Conservation (phyloP, 225 moss, liverwort and hornwort genomes). For the Physcomitrellopsis africana region DNA sequence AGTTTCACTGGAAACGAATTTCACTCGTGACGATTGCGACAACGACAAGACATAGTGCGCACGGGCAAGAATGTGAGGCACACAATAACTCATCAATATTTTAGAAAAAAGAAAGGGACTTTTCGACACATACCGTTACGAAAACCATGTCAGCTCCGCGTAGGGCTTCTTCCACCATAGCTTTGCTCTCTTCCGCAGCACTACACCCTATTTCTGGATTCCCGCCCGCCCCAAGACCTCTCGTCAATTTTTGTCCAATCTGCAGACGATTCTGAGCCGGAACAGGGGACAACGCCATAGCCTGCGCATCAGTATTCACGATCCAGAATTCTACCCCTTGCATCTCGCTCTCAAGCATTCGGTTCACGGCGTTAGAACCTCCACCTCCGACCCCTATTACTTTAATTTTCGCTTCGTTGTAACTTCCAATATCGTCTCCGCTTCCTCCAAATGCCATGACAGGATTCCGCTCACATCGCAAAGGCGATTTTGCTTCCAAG, state of each 20-base stretch:
- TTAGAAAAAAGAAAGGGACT: slow-evolving; percentile 3
- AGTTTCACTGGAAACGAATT: too few species aligned
- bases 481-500: slow-evolving; percentile 4
- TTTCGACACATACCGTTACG: slow-evolving; percentile 67
- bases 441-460: slow-evolving; percentile 26
- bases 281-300: slow-evolving; percentile 93
- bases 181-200: slow-evolving; percentile 92
- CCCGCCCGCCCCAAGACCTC: slow-evolving; percentile 91
- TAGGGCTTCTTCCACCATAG: slow-evolving; percentile 85
- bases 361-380: slow-evolving; percentile 92
- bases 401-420: slow-evolving; percentile 93
- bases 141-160: slow-evolving; percentile 98
- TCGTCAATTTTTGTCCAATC: slow-evolving; percentile 95
- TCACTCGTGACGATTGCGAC: not conserved
- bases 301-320: slow-evolving; percentile 94
- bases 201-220: slow-evolving; percentile 98
- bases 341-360: slow-evolving; percentile 97
- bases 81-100: not conserved
- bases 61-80: not conserved
- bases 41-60: not conserved
- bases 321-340: slow-evolving; percentile 98
- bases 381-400: slow-evolving; percentile 97
- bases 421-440: slow-evolving; percentile 54
- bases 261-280: slow-evolving; percentile 77
- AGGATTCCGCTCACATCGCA: slow-evolving; percentile 20